Evolutionary conservation across 139 green algal species (phyloP), one percentile per base, ranked within the genome.

Genomic region (Diplosphaera chodatii): DNA sequence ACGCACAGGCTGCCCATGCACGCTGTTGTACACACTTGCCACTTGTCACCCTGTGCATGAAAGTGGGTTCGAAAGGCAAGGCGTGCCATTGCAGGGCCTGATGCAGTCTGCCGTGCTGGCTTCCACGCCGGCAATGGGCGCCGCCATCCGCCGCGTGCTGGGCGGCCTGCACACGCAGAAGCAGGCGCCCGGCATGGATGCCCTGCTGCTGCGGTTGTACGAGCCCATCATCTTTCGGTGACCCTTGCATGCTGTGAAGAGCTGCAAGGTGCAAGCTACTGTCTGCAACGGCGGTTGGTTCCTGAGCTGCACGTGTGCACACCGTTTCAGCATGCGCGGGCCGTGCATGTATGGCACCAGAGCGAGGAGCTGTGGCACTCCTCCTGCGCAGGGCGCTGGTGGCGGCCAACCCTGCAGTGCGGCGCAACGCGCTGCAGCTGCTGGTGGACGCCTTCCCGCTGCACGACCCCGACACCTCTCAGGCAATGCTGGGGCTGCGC

Each of bases 381-480:
- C n/a, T n/a, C n/a, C n/a, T 48, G 37, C 10, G 48, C 69, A 74
- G 86, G 0, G 79, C 78, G 0, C 75, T 94, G 55, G 74, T 75
- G 1, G 90, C 84, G 0, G 82, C 88, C 63, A 96, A 96, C 75
- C 63, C 83, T 0, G 77, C 68, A 5, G 86, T 96, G 32, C 86
- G 91, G 0, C 75, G 82, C 71, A 96, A 96, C 48, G 82, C 87
- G 13, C 71, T 94, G 72, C 65, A 82, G 40, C 70, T 94, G 31
- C 71, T 96, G 34, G 40, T 85, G 8, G 89, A 89, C 28, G 83
- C 86, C 0, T 96, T 96, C 69, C 91, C 91, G 0, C 76, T 96
- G 16, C 84, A 91, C 83, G 82, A 90, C 69, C 84, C 80, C 1
- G 79, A 87, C 8, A 76, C 79, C 1, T 55, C 5, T 34, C 40